phyloP scores from a whole-genome alignment of 2,329 filamentous ascomycete genomes.

The Penicillium corylophilum region DNA sequence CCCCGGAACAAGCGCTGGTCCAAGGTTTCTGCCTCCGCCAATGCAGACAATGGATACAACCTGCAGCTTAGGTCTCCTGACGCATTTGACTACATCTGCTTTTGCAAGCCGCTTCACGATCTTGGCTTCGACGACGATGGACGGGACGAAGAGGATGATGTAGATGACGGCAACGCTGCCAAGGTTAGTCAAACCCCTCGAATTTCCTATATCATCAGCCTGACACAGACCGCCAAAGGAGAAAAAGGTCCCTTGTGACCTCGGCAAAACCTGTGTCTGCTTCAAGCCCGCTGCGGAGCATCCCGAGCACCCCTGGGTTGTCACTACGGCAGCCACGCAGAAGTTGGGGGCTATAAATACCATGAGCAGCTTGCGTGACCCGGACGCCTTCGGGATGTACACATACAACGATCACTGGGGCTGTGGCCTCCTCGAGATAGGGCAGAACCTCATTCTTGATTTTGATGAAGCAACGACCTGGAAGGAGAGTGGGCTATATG shows the following conservation, averaged over 20 bases:
- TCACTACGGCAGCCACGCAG: not conserved
- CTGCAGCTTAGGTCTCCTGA: not conserved
- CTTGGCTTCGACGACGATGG: not conserved
- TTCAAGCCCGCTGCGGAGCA: not conserved
- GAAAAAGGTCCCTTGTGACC: not conserved
- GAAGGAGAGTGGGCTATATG: conserved; percentile 46
- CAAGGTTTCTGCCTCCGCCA: conserved; percentile 1
- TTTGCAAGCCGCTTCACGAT: not conserved
- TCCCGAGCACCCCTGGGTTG: not conserved
- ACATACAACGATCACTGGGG: conserved; percentile 45
- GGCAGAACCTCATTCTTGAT: conserved; percentile 46
- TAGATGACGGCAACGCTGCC: not conserved
- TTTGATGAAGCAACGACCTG: conserved; percentile 38
- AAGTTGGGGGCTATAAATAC: not conserved
- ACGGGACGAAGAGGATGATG: not conserved
- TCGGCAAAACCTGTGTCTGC: not conserved
- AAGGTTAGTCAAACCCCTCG: not conserved
- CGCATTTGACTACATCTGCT: not conserved
- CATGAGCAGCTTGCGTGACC: not conserved
- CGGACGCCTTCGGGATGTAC: conserved; percentile 45
- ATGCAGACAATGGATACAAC: conserved; percentile 1
- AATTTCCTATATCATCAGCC: no score
- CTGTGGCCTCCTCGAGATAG: conserved; percentile 44
- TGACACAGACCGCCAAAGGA: no score
- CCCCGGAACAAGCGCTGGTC: conserved; percentile 1